Percentiles rank a stretch among this genome's conserved stretches.
Evolutionary conservation across 2,329 filamentous ascomycete genomes (phyloP).

Genomic region (Xylariales sp.): DNA sequence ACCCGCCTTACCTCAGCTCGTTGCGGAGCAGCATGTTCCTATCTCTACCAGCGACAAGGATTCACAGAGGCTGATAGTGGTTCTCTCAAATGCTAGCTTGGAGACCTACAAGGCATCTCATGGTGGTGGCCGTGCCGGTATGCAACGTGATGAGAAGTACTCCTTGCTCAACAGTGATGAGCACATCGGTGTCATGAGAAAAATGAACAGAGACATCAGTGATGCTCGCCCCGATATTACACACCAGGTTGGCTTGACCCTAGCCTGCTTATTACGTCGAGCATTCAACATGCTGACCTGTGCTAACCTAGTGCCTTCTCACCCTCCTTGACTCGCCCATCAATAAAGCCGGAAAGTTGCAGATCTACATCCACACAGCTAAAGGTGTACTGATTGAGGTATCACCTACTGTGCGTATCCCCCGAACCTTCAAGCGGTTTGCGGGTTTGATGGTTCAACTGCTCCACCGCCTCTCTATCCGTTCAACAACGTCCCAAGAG

Average conservation of each 20-base stretch:
- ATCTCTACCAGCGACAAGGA: slow-evolving; percentile 87
- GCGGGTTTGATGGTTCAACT: slow-evolving; percentile 98
- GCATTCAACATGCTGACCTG: slow-evolving; percentile 44
- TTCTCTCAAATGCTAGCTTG: slow-evolving; percentile 93
- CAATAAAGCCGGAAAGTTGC: slow-evolving; percentile 96
- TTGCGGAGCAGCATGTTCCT: slow-evolving; percentile 85
- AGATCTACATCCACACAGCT: slow-evolving; percentile 98
- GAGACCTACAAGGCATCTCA: slow-evolving; percentile 95
- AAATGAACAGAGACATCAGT: slow-evolving; percentile 98
- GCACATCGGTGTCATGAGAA: slow-evolving; percentile 98
- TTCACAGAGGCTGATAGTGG: slow-evolving; percentile 86
- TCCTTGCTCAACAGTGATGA: slow-evolving; percentile 97
- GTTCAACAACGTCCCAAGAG: slow-evolving; percentile 94
- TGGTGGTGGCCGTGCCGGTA: slow-evolving; percentile 59
- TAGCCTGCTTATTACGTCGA: slow-evolving; percentile 13
- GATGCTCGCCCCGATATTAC: slow-evolving; percentile 97
- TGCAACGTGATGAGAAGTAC: slow-evolving; percentile 86
- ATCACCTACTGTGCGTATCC: slow-evolving; percentile 95
- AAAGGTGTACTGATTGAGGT: slow-evolving; percentile 98
- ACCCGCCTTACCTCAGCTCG: slow-evolving; percentile 82
- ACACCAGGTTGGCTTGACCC: slow-evolving; percentile 71
- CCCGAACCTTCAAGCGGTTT: slow-evolving; percentile 97
- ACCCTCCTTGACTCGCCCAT: slow-evolving; percentile 96
- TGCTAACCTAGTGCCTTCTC: slow-evolving; percentile 72
- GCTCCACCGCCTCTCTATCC: slow-evolving; percentile 90